Percentiles rank a stretch among this genome's conserved stretches.
These are phyloP conservation scores for Fusarium concolor DNA, from an alignment of 2,329 filamentous ascomycete species.

Conservation along the genomic window DNA sequence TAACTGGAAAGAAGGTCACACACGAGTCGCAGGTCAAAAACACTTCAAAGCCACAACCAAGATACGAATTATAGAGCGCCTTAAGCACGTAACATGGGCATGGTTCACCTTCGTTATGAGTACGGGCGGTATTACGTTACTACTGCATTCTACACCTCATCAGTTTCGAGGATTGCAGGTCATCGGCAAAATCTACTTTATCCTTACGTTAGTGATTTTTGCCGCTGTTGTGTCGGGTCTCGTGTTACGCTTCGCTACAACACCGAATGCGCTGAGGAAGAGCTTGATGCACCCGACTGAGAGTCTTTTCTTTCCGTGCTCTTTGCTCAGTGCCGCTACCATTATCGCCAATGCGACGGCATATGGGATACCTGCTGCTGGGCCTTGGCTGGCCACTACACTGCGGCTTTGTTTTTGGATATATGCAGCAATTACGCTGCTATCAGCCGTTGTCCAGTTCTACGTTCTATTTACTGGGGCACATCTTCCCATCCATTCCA, in stretches of 20 bases:
- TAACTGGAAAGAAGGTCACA: constrained; percentile 46
- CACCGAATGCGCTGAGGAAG: constrained; percentile 67
- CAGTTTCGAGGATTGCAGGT: constrained; percentile 59
- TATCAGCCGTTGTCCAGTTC: constrained; percentile 44
- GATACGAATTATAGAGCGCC: constrained; percentile 37
- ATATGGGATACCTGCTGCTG: constrained; percentile 65
- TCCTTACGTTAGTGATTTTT: constrained; percentile 64
- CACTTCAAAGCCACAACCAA: constrained; percentile 28
- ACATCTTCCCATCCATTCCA: constrained; percentile 43
- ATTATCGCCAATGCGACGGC: constrained; percentile 73
- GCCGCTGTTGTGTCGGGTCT: constrained; percentile 64
- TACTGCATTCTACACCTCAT: constrained; percentile 54
- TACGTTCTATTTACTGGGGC: constrained; percentile 48
- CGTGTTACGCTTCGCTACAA: constrained; percentile 66
- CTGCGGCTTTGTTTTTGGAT: constrained; percentile 64
- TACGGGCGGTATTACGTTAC: constrained; percentile 48
- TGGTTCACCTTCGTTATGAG: constrained; percentile 52
- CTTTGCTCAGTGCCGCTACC: constrained; percentile 72
- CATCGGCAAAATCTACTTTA: constrained; percentile 61
- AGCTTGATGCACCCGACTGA: constrained; percentile 61
- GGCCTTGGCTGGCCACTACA: constrained; percentile 60
- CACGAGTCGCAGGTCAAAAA: constrained; percentile 41
- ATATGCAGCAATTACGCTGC: constrained; percentile 55
- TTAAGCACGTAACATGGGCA: constrained; percentile 47
- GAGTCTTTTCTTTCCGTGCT: constrained; percentile 71